Conservation (phyloP, 2,329 filamentous ascomycete genomes). For the Geosmithia flava region DNA sequence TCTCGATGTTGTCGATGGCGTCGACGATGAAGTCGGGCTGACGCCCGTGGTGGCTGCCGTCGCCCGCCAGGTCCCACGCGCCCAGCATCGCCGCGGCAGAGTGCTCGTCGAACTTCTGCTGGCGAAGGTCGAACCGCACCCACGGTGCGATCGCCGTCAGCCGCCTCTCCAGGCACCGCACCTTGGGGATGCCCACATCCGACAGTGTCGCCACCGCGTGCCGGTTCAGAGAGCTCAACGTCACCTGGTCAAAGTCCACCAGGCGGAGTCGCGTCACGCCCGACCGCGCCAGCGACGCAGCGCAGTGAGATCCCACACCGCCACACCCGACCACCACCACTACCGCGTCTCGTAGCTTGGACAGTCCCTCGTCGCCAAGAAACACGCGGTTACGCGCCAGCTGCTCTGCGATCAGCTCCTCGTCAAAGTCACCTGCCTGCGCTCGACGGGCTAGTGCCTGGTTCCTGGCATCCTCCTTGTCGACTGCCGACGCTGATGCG, state of each 20-base stretch:
- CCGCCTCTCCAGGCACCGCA: constrained; percentile 67
- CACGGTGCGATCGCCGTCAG: constrained; percentile 83
- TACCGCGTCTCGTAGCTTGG: constrained; percentile 68
- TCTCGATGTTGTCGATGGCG: constrained; percentile 97
- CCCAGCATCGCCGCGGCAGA: constrained; percentile 56
- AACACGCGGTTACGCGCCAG: constrained; percentile 89
- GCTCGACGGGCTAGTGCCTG: constrained; percentile 45
- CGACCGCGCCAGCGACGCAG: constrained; percentile 74
- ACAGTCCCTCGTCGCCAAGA: constrained; percentile 68
- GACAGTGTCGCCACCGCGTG: constrained; percentile 89
- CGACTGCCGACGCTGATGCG: constrained; percentile 31
- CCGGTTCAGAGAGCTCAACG: constrained; percentile 85
- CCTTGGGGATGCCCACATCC: constrained; percentile 88
- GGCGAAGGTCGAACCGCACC: constrained; percentile 77
- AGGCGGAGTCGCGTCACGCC: constrained; percentile 81
- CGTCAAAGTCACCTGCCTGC: constrained; percentile 51
- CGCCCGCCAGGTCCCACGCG: constrained; percentile 33
- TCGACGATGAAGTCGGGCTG: constrained; percentile 85
- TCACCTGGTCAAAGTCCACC: constrained; percentile 96
- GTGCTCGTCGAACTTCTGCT: constrained; percentile 66
- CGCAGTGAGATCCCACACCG: constrained; percentile 87
- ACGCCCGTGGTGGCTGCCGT: constrained; percentile 32
- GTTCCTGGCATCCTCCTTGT: constrained; percentile 51
- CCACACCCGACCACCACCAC: constrained; percentile 87
- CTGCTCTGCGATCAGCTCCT: constrained; percentile 86